Evolutionary conservation across 192 early-diverging fungal species (phyloP).

Genomic region (Backusella circina): DNA sequence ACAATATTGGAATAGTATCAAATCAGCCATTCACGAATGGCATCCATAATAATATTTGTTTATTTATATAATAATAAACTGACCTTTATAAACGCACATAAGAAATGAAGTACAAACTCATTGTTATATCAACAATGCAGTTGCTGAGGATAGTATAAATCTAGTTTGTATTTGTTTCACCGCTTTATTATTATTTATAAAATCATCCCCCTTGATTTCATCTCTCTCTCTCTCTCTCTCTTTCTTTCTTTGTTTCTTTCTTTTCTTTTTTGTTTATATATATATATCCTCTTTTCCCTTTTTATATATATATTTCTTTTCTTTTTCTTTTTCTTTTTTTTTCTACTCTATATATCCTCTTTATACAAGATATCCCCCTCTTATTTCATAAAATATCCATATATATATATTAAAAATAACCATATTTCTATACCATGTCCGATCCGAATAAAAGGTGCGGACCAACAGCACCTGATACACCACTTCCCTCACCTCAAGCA

Average conservation of each 20-base stretch:
- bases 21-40: constrained; percentile 57
- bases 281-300: background rate
- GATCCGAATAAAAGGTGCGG: background rate
- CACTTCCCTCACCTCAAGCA: constrained; percentile 6
- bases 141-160: background rate
- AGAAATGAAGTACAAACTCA: background rate
- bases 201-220: constrained; percentile 8
- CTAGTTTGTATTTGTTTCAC: background rate
- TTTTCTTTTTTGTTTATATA: background rate
- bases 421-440: constrained; percentile 2
- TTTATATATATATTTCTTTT: background rate
- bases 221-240: background rate
- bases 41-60: constrained; percentile 40
- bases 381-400: background rate
- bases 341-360: background rate
- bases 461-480: background rate
- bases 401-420: background rate
- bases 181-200: background rate
- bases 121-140: constrained; percentile 3
- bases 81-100: background rate
- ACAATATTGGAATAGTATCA: constrained; percentile 74
- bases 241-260: constrained; percentile 7
- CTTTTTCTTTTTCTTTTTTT: background rate
- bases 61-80: background rate
- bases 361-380: constrained; percentile 10